A percentile compares a stretch with the other conserved stretches of the same genome.
Evolutionary conservation across 2,329 filamentous ascomycete species (phyloP).

Genomic region (Xylariaceae sp.): DNA sequence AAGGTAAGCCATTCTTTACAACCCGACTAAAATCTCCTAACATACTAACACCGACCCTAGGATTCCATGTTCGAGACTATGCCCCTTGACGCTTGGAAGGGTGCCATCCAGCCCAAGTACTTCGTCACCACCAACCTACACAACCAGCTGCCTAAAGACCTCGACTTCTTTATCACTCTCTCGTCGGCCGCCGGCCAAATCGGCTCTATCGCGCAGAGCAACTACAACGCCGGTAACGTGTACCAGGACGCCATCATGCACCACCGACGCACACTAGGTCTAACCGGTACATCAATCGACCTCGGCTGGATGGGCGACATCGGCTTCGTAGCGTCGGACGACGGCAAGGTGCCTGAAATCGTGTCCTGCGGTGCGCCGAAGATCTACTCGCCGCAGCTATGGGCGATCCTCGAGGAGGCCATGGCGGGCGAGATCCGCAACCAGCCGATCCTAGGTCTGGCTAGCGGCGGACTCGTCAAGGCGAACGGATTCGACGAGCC

Average conservation of each 20-base stretch:
- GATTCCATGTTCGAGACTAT: slow-evolving; percentile 43
- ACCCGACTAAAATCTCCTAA: not conserved
- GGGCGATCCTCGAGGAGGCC: slow-evolving; percentile 35
- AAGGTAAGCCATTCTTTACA: slow-evolving; percentile 31
- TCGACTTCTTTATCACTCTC: slow-evolving; percentile 42
- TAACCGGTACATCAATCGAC: slow-evolving; percentile 37
- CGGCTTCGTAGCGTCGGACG: slow-evolving; percentile 39
- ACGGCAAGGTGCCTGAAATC: slow-evolving; percentile 40
- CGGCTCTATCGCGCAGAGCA: slow-evolving; percentile 41
- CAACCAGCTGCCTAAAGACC: slow-evolving; percentile 36
- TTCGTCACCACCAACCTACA: slow-evolving; percentile 40
- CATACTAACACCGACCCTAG: slow-evolving; percentile 24
- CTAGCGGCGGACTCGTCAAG: slow-evolving; percentile 39
- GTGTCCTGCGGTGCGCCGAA: slow-evolving; percentile 38
- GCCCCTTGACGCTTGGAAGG: slow-evolving; percentile 35
- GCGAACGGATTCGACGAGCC: slow-evolving; percentile 39
- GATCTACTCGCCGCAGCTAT: slow-evolving; percentile 35
- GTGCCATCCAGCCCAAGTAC: slow-evolving; percentile 38
- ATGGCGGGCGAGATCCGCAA: slow-evolving; percentile 35
- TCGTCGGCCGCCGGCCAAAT: slow-evolving; percentile 40
- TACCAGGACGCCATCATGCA: slow-evolving; percentile 40
- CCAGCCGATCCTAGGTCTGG: slow-evolving; percentile 38
- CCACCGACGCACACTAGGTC: slow-evolving; percentile 37
- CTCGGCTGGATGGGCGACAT: slow-evolving; percentile 40
- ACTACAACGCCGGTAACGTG: slow-evolving; percentile 42